Conservation (phyloP, 2,329 filamentous ascomycete species). For the Colletotrichum scovillei region DNA sequence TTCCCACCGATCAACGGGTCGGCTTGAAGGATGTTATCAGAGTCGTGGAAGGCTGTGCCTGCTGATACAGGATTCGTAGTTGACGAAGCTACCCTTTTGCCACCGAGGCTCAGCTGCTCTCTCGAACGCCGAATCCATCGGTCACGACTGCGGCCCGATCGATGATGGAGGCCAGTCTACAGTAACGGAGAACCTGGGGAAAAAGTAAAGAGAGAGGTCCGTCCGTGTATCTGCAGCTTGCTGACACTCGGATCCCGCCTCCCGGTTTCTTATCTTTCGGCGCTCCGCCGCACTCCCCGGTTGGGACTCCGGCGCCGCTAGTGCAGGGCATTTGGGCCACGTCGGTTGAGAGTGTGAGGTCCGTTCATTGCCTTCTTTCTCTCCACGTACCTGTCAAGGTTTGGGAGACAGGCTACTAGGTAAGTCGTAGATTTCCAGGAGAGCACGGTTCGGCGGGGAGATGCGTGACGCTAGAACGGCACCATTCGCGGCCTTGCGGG, state of each 20-base stretch:
- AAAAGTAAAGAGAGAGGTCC: too few relatives aligned
- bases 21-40: too few relatives aligned
- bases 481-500: not conserved
- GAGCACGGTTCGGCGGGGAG: not conserved
- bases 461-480: not conserved
- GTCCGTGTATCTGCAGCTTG: not conserved
- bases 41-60: not conserved
- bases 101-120: not conserved
- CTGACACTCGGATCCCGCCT: conserved; percentile 12
- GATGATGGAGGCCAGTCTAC: not conserved
- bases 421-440: too few relatives aligned
- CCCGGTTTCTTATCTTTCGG: too few relatives aligned
- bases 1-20: not conserved
- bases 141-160: not conserved
- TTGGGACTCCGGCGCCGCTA: too few relatives aligned
- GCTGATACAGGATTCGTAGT: not conserved
- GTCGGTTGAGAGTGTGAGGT: too few relatives aligned
- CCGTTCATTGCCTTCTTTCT: too few relatives aligned
- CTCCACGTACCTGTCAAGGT: too few relatives aligned
- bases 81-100: not conserved
- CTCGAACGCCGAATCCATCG: not conserved
- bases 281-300: too few relatives aligned
- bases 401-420: too few relatives aligned
- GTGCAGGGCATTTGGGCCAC: too few relatives aligned
- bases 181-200: not conserved